Evolutionary conservation across 1,139 yeast genomes (phyloP).

Genomic region (Lodderomyces pseudojiufengensis): DNA sequence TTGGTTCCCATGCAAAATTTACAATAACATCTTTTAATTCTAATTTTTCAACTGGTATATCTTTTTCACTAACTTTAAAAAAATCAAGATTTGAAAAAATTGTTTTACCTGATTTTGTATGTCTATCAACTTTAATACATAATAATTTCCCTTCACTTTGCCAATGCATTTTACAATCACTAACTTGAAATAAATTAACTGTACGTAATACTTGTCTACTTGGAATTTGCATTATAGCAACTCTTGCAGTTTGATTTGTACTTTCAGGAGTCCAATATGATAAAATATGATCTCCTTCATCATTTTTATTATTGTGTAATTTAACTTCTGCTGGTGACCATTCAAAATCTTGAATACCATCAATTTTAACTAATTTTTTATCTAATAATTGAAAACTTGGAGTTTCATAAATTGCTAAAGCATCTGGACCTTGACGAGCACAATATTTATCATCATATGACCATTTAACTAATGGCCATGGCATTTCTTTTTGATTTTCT

Average conservation of each 20-base stretch:
- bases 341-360: conserved; percentile 87
- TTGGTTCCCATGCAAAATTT: conserved; percentile 96
- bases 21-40: conserved; percentile 88
- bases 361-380: conserved; percentile 79
- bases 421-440: conserved; percentile 94
- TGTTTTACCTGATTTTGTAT: conserved; percentile 92
- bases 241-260: conserved; percentile 91
- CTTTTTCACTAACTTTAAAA: conserved; percentile 82
- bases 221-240: conserved; percentile 86
- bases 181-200: conserved; percentile 89
- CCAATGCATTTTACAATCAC: conserved; percentile 93
- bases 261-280: conserved; percentile 98
- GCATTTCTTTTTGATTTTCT: conserved; percentile 68
- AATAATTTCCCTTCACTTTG: conserved; percentile 80
- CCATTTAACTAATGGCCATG: conserved; percentile 99
- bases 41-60: conserved; percentile 89
- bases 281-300: conserved; percentile 62
- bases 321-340: conserved; percentile 90
- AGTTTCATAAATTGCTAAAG: conserved; percentile 80
- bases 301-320: conserved; percentile 52
- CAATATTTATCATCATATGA: conserved; percentile 89
- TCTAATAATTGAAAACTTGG: conserved; percentile 72
- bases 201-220: conserved; percentile 81
- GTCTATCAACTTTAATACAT: conserved; percentile 96
- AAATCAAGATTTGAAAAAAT: conserved; percentile 89